These are phyloP conservation scores for Pseudogymnoascus sp. DNA, from an alignment of 2,329 filamentous ascomycete species.

Conservation along the genomic window DNA sequence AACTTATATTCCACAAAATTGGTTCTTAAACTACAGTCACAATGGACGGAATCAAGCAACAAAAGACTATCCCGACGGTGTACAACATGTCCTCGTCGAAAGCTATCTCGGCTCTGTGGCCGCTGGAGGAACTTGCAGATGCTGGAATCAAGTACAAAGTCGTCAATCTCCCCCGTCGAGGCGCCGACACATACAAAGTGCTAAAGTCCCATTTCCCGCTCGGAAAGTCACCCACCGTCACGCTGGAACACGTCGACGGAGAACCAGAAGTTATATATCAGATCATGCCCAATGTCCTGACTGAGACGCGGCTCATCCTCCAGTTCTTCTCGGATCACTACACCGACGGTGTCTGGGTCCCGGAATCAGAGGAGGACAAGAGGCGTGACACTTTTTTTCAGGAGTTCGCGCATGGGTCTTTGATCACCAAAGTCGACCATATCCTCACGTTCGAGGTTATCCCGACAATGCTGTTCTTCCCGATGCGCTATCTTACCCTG, in stretches of 20 bases:
- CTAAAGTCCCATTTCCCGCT: slow-evolving; percentile 20
- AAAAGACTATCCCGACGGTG: slow-evolving; percentile 19
- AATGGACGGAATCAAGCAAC: background rate
- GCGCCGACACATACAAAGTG: slow-evolving; percentile 12
- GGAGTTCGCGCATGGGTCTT: slow-evolving; percentile 21
- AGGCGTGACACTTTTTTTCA: slow-evolving; percentile 21
- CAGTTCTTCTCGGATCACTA: slow-evolving; percentile 24
- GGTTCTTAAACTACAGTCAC: background rate
- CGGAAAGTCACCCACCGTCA: slow-evolving; percentile 25
- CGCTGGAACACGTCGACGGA: slow-evolving; percentile 11
- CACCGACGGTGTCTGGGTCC: slow-evolving; percentile 17
- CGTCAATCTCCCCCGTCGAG: slow-evolving; percentile 19
- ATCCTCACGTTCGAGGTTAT: slow-evolving; percentile 21
- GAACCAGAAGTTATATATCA: slow-evolving; percentile 10
- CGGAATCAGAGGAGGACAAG: slow-evolving; percentile 17
- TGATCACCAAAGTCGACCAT: slow-evolving; percentile 16
- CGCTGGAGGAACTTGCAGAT: slow-evolving; percentile 23
- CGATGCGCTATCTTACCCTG: slow-evolving; percentile 18
- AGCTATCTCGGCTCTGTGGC: slow-evolving; percentile 20
- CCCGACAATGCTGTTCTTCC: slow-evolving; percentile 17
- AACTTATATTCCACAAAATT: background rate
- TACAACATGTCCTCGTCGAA: slow-evolving; percentile 23
- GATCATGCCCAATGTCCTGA: slow-evolving; percentile 17
- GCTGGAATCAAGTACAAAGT: slow-evolving; percentile 20
- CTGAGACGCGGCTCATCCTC: slow-evolving; percentile 25